Conservation (phyloP, 2,329 filamentous ascomycete genomes). For the Aspergillus aculeatinus region DNA sequence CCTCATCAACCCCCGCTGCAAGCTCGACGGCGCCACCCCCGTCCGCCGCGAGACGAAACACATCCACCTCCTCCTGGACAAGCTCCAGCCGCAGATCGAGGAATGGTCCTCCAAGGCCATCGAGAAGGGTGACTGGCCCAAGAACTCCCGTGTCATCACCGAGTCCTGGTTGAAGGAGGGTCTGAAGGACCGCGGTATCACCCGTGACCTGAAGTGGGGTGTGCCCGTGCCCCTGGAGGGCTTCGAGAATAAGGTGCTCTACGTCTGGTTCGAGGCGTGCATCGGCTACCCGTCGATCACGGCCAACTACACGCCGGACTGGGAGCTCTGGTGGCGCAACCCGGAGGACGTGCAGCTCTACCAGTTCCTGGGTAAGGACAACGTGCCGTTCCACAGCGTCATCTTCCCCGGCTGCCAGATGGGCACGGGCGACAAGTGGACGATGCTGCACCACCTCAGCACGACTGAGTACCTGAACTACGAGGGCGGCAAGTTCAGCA, state of each 20-base stretch:
- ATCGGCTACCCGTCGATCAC: constrained; percentile 97
- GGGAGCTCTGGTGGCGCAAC: constrained; percentile 94
- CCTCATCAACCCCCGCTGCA: constrained; percentile 83
- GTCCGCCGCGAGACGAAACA: constrained; percentile 83
- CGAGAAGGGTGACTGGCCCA: constrained; percentile 60
- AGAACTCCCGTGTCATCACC: constrained; percentile 46
- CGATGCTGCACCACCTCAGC: constrained; percentile 81
- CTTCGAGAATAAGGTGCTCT: constrained; percentile 78
- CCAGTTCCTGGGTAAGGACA: constrained; percentile 95
- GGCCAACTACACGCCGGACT: constrained; percentile 79
- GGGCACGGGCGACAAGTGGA: constrained; percentile 83
- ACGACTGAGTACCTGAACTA: constrained; percentile 90
- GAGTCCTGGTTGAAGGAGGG: constrained; percentile 65
- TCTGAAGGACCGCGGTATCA: constrained; percentile 82
- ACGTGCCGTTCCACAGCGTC: constrained; percentile 83
- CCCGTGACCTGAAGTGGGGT: constrained; percentile 90
- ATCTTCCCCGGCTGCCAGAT: constrained; percentile 88
- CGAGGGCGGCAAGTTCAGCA: constrained; percentile 87
- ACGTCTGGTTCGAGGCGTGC: constrained; percentile 90
- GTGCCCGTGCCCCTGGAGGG: constrained; percentile 59
- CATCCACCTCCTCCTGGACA: constrained; percentile 83
- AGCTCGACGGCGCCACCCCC: constrained; percentile 81
- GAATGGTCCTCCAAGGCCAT: constrained; percentile 74
- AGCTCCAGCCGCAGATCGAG: constrained; percentile 73
- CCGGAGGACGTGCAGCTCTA: constrained; percentile 84